A percentile compares a stretch with the other conserved stretches of the same genome.
phyloP scores from a whole-genome alignment of 2,329 filamentous ascomycete species.

The Penicillium sp. region DNA sequence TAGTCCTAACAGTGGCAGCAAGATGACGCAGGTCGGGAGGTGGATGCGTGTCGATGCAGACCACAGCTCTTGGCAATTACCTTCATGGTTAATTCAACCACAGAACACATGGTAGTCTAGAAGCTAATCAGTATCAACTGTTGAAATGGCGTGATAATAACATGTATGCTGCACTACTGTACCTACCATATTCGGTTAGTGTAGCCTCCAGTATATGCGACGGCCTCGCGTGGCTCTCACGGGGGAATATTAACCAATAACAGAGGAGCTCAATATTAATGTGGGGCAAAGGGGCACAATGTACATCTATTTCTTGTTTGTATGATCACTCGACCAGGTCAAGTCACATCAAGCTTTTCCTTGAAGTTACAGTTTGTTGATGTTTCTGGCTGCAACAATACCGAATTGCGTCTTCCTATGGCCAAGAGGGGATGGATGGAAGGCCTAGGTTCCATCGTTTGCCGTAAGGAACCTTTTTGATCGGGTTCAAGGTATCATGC shows the following conservation, averaged over 20 bases:
- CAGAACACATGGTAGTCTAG: neutral
- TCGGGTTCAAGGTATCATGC: neutral
- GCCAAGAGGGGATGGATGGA: too few relatives aligned
- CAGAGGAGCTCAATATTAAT: neutral
- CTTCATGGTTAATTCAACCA: too few relatives aligned
- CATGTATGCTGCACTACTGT: neutral
- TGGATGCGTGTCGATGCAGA: neutral
- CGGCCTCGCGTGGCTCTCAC: neutral
- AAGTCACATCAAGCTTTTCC: neutral
- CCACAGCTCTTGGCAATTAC: neutral
- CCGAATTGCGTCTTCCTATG: neutral
- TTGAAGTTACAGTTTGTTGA: neutral
- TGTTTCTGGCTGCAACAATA: neutral
- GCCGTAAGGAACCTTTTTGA: neutral
- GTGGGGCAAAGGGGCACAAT: neutral
- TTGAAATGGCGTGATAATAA: too few relatives aligned
- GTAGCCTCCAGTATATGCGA: neutral
- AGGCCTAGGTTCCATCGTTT: neutral
- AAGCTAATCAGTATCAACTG: neutral
- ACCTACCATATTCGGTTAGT: neutral
- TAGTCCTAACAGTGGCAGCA: neutral
- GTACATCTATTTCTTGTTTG: neutral
- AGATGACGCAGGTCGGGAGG: neutral
- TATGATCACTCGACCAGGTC: neutral
- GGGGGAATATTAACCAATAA: neutral